Evolutionary conservation across 179 eudicot genomes (phyloP).

Genomic region (Beta macrorhiza): DNA sequence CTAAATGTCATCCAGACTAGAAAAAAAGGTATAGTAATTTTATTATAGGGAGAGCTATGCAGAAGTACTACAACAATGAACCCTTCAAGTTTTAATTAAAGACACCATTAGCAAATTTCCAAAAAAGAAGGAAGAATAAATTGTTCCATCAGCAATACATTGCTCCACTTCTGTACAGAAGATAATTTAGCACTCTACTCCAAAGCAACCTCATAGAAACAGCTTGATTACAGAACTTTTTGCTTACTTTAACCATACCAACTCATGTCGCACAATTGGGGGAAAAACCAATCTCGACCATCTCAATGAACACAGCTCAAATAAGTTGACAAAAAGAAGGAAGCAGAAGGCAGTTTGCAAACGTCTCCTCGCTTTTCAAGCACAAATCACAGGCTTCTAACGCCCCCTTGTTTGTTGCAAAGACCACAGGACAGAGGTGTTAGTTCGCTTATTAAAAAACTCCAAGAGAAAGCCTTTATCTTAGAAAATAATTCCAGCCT

Average conservation of each 20-base stretch:
- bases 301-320: background rate
- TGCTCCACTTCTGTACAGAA: background rate
- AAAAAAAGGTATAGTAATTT: background rate
- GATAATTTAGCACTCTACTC: background rate
- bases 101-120: background rate
- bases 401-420: background rate
- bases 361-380: background rate
- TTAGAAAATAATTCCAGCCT: background rate
- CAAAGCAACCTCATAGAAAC: background rate
- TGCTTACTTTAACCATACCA: background rate
- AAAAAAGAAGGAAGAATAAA: background rate
- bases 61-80: background rate
- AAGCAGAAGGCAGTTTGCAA: background rate
- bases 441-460: too few relatives aligned
- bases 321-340: background rate
- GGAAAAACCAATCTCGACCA: background rate
- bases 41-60: background rate
- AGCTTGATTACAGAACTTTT: background rate
- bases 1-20: background rate
- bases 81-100: background rate
- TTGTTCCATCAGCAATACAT: background rate
- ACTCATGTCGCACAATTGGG: background rate
- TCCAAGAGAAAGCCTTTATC: background rate
- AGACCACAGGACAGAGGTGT: background rate
- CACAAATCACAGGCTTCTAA: background rate